Conservation (phyloP, 495 filamentous ascomycete genomes). For the Aspergillus indologenus region DNA sequence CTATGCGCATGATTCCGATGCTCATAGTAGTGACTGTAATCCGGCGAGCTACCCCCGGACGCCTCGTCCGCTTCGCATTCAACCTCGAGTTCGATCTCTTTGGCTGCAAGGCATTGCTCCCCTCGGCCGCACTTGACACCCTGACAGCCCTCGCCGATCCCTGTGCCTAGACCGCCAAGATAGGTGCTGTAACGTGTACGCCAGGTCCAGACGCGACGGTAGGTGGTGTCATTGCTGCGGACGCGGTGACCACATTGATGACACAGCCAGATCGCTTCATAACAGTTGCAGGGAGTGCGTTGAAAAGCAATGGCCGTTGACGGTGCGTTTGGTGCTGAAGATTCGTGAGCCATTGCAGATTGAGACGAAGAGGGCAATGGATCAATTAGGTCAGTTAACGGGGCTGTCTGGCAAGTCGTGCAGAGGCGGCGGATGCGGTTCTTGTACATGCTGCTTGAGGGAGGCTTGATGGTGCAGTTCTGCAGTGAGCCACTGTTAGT, state of each 20-base stretch:
- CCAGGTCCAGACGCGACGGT: conserved; percentile 83
- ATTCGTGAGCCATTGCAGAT: conserved; percentile 1
- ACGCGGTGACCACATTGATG: conserved; percentile 70
- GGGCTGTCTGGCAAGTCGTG: conserved; percentile 62
- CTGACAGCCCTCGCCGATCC: conserved; percentile 83
- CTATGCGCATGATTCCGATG: conserved; percentile 9
- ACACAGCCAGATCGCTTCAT: conserved; percentile 72
- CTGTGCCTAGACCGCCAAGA: conserved; percentile 77
- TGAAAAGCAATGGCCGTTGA: conserved; percentile 44
- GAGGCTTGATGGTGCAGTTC: conserved; percentile 84
- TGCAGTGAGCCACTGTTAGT: conserved; percentile 26
- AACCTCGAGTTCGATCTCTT: conserved; percentile 73
- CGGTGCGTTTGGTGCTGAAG: conserved; percentile 1
- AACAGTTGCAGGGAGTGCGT: conserved; percentile 66
- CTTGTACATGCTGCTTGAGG: conserved; percentile 55
- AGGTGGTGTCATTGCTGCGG: conserved; percentile 65
- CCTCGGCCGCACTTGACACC: conserved; percentile 81
- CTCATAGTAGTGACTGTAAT: conserved; percentile 11
- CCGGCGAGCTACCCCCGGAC: conserved; percentile 24
- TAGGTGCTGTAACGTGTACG: conserved; percentile 78
- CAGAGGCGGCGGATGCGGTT: conserved; percentile 78
- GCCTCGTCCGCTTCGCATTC: conserved; percentile 70
- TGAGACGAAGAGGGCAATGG: neutral
- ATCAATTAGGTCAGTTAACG: conserved; percentile 44
- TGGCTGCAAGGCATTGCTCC: conserved; percentile 62